Percentiles rank a stretch among this genome's conserved stretches.
Conservation (phyloP, 2,329 filamentous ascomycete species). For the Ambrosiella xylebori region DNA sequence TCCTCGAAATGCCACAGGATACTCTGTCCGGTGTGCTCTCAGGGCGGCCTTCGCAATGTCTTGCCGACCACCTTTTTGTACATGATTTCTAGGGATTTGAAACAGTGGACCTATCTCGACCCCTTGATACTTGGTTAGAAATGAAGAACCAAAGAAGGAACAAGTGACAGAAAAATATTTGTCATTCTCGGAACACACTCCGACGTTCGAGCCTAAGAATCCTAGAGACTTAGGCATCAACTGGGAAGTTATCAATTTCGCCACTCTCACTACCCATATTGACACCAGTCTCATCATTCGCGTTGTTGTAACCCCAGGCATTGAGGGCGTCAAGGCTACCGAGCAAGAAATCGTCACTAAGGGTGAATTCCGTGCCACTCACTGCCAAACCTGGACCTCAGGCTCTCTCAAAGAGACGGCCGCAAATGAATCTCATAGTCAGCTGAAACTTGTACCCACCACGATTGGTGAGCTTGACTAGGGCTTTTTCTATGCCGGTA, state of each 20-base stretch:
- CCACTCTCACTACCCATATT: not conserved
- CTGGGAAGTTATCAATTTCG: conserved; percentile 6
- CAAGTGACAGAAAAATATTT: too few species aligned
- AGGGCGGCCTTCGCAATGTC: not conserved
- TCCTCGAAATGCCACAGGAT: not conserved
- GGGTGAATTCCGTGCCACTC: conserved; percentile 2
- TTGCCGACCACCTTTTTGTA: conserved; percentile 1
- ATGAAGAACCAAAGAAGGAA: too few species aligned
- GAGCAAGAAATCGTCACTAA: not conserved
- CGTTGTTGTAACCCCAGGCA: not conserved
- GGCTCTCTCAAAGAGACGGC: not conserved
- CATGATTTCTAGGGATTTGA: not conserved
- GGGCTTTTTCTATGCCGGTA: not conserved
- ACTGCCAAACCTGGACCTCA: not conserved
- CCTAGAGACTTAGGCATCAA: not conserved
- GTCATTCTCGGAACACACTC: too few species aligned
- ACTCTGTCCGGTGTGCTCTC: not conserved
- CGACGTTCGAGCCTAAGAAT: not conserved
- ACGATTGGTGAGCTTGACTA: not conserved
- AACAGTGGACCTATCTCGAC: not conserved
- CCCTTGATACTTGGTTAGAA: not conserved
- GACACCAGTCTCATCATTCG: not conserved
- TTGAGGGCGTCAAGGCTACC: not conserved
- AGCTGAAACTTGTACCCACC: not conserved
- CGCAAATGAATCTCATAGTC: not conserved